These are phyloP conservation scores for Nephelium lappaceum DNA, from an alignment of 345 rosid genomes.

Conservation along the genomic window DNA sequence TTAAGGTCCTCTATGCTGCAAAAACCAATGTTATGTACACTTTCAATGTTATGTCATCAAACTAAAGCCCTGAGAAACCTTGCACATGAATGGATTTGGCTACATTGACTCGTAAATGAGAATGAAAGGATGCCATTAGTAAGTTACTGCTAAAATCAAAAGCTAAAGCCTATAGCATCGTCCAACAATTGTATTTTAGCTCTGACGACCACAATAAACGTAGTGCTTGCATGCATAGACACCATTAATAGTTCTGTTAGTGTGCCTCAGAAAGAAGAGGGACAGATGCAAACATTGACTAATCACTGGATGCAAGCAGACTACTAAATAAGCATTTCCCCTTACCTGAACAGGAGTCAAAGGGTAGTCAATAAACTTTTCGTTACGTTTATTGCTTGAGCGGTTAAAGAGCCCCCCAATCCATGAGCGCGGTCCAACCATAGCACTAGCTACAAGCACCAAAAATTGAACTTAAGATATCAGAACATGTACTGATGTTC, in stretches of 20 bases:
- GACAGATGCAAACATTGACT: neutral
- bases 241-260: neutral
- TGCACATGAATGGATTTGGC: neutral
- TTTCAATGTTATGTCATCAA: conserved; percentile 11
- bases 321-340: conserved; percentile 3
- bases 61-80: conserved; percentile 1
- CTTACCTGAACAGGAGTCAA: conserved; percentile 77
- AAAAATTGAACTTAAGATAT: conserved; percentile 24
- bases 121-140: neutral
- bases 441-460: conserved; percentile 73
- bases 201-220: neutral
- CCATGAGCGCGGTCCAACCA: conserved; percentile 96
- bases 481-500: neutral
- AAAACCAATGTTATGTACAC: neutral
- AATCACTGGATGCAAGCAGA: conserved; percentile 6
- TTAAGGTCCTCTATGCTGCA: neutral
- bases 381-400: conserved; percentile 51
- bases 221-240: neutral
- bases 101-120: neutral
- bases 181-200: neutral
- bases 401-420: conserved; percentile 87
- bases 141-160: neutral
- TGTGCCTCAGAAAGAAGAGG: neutral
- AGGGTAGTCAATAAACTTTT: conserved; percentile 49
- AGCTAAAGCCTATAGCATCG: neutral